phyloP scores from a whole-genome alignment of 495 filamentous ascomycete species.

The Cairneyella variabilis region DNA sequence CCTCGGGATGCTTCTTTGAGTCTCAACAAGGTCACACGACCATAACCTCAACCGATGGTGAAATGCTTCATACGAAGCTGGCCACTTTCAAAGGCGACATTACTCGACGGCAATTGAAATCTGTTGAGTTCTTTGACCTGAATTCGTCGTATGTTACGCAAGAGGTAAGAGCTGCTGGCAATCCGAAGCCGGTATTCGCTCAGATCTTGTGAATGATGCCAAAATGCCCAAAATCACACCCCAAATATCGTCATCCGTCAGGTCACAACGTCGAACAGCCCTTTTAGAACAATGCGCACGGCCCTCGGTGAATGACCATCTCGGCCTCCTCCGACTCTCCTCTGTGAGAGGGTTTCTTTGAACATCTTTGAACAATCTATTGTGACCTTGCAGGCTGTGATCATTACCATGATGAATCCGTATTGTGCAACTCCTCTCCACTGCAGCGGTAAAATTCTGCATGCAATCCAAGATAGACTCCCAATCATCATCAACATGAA shows the following conservation, averaged over 20 bases:
- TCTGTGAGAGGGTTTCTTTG: neutral
- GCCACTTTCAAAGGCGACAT: too few relatives aligned
- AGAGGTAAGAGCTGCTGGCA: neutral
- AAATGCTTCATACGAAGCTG: neutral
- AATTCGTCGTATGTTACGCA: neutral
- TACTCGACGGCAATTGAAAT: constrained; percentile 1
- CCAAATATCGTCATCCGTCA: constrained; percentile 7
- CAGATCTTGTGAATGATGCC: neutral
- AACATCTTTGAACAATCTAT: too few relatives aligned
- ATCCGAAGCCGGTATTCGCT: neutral
- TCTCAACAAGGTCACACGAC: constrained; percentile 11
- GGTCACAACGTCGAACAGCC: neutral
- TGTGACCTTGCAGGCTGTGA: neutral
- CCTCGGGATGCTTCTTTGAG: neutral
- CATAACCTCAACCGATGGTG: neutral
- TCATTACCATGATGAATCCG: constrained; percentile 1
- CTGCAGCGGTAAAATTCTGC: neutral
- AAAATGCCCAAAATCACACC: neutral
- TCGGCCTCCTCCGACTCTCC: neutral
- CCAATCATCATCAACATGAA: too few relatives aligned
- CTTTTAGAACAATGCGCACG: neutral
- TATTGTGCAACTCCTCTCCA: neutral
- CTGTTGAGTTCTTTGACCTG: neutral
- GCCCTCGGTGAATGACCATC: neutral
- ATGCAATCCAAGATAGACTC: neutral